Conservation (phyloP, 495 filamentous ascomycete species). For the Thozetella sp. region DNA sequence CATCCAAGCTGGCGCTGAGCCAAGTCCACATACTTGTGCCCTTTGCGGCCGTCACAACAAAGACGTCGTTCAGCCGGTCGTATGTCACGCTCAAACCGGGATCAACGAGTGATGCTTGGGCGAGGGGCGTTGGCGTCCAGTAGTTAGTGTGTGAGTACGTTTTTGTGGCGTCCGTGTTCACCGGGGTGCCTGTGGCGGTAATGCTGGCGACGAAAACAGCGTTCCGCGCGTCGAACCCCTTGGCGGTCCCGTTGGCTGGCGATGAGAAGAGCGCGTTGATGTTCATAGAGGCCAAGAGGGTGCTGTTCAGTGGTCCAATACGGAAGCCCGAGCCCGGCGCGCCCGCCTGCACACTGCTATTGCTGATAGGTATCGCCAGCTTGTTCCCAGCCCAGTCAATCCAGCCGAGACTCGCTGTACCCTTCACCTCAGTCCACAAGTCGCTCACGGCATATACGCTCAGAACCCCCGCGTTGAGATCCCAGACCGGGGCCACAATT, state of each 20-base stretch:
- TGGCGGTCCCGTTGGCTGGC: constrained; percentile 16
- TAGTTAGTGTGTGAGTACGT: constrained; percentile 59
- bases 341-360: constrained; percentile 2
- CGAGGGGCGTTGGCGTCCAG: constrained; percentile 54
- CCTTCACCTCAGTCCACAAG: constrained; percentile 42
- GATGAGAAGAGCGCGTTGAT: constrained; percentile 15
- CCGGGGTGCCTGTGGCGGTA: constrained; percentile 50
- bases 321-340: constrained; percentile 37
- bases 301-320: constrained; percentile 64
- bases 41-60: constrained; percentile 58
- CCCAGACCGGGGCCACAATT: constrained; percentile 65
- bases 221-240: constrained; percentile 37
- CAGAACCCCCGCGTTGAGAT: constrained; percentile 53
- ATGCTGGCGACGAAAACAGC: constrained; percentile 59
- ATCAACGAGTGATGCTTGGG: constrained; percentile 55
- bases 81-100: constrained; percentile 52
- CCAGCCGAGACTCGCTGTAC: constrained; percentile 24
- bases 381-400: constrained; percentile 22
- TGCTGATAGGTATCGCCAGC: constrained; percentile 1
- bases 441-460: constrained; percentile 63
- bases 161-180: constrained; percentile 49
- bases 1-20: constrained; percentile 54
- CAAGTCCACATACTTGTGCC: constrained; percentile 69
- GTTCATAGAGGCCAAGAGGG: constrained; percentile 49
- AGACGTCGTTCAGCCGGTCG: constrained; percentile 33